Conservation (phyloP, 2,329 filamentous ascomycete species). For the Periglandula ipomoeae region DNA sequence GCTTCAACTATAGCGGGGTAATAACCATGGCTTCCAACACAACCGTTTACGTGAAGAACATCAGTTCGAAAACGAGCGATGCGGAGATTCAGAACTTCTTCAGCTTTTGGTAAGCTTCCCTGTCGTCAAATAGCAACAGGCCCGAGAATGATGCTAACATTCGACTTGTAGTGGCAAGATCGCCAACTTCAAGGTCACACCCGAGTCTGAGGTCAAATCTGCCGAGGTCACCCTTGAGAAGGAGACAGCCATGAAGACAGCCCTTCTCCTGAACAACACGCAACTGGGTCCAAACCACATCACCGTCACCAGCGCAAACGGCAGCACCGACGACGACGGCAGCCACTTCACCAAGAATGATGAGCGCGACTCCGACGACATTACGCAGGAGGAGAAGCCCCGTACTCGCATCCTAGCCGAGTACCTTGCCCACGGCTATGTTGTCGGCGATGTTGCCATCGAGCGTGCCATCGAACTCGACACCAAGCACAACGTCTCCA, state of each 20-base stretch:
- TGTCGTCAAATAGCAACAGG: neutral
- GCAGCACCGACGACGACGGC: conserved; percentile 54
- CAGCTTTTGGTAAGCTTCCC: conserved; percentile 67
- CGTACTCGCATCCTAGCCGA: conserved; percentile 88
- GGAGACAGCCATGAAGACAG: conserved; percentile 91
- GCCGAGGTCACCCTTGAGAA: conserved; percentile 97
- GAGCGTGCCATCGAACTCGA: conserved; percentile 81
- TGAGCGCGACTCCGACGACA: conserved; percentile 55
- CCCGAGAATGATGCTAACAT: neutral
- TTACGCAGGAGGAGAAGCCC: conserved; percentile 95
- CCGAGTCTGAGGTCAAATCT: conserved; percentile 60
- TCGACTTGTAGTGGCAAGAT: conserved; percentile 72
- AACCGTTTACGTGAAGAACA: conserved; percentile 76
- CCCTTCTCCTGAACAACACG: conserved; percentile 93
- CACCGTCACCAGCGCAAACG: conserved; percentile 57
- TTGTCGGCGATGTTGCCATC: conserved; percentile 64
- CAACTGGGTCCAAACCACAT: conserved; percentile 85
- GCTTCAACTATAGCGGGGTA: conserved; percentile 3
- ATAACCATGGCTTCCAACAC: conserved; percentile 9
- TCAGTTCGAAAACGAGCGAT: conserved; percentile 71
- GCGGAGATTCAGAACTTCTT: conserved; percentile 96
- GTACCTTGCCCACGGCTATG: conserved; percentile 93
- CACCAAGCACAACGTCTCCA: conserved; percentile 77
- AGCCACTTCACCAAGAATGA: conserved; percentile 43
- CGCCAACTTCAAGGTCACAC: conserved; percentile 65